Conservation (phyloP, 2,329 filamentous ascomycete genomes). For the Fusarium lateritium region DNA sequence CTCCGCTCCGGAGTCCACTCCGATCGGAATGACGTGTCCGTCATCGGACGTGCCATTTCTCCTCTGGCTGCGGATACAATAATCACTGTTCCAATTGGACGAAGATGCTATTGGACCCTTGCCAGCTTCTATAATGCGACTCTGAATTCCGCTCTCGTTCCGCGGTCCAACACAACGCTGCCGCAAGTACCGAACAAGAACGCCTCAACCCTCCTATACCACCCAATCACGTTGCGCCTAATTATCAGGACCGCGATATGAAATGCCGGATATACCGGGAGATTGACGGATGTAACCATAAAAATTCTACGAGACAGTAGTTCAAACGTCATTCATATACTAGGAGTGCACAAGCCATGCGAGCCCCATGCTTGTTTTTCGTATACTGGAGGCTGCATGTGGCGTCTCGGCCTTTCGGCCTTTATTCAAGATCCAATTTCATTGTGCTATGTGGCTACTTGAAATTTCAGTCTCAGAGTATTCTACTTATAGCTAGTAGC, state of each 20-base stretch:
- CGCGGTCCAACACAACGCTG: neutral
- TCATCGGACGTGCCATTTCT: neutral
- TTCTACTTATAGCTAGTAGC: neutral
- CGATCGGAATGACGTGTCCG: slow-evolving; percentile 11
- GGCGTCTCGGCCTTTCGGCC: too few species aligned
- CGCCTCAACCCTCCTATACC: neutral
- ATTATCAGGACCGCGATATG: neutral
- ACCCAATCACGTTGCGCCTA: neutral
- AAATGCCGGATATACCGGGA: neutral
- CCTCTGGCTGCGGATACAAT: too few species aligned
- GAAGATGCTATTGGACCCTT: neutral
- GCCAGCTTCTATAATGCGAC: too few species aligned
- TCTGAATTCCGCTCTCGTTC: neutral
- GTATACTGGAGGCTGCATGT: neutral
- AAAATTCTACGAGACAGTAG: neutral
- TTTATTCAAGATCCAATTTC: slow-evolving; percentile 1
- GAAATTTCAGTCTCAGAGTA: too few species aligned
- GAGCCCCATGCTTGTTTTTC: neutral
- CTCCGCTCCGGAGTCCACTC: neutral
- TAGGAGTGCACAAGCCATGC: fast-evolving
- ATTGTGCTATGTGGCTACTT: neutral
- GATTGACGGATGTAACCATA: slow-evolving; percentile 12
- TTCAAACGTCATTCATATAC: slow-evolving; percentile 8
- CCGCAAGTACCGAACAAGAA: neutral
- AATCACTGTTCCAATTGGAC: neutral